A percentile compares a stretch with the other conserved stretches of the same genome.
phyloP scores from a whole-genome alignment of 257 asterid genomes.

The Solanum chilense region DNA sequence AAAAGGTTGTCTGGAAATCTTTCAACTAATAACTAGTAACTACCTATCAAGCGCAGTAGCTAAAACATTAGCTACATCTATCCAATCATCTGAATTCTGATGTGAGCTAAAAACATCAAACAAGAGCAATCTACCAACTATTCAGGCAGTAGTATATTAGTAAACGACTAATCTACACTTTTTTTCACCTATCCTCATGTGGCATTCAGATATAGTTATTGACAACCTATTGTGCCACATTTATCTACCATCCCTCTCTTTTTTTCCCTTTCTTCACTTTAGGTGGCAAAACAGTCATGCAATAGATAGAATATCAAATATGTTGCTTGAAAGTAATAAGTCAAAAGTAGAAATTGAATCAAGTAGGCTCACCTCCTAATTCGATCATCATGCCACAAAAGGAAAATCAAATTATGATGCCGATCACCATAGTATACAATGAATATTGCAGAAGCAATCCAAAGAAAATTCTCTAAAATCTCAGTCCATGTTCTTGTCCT shows the following conservation, averaged over 20 bases:
- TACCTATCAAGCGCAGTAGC: not conserved
- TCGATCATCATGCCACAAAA: conserved; percentile 41
- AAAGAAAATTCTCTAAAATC: conserved; percentile 35
- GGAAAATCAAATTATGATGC: conserved; percentile 35
- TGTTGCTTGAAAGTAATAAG: not conserved
- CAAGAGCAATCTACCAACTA: not conserved
- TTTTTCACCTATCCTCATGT: not conserved
- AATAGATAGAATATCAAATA: not conserved
- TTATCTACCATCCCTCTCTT: not conserved
- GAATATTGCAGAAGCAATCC: conserved; percentile 46
- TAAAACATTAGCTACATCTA: not conserved
- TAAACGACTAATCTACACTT: not conserved
- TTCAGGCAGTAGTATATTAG: not conserved
- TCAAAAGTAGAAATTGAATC: not conserved
- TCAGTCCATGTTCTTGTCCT: conserved; percentile 32
- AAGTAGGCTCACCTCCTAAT: conserved; percentile 27
- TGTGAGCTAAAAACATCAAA: not conserved
- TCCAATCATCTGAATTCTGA: not conserved
- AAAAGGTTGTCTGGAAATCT: not conserved
- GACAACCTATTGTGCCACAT: not conserved
- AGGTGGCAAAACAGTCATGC: not conserved
- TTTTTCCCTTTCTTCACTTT: not conserved
- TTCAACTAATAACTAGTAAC: not conserved
- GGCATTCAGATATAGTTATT: not conserved
- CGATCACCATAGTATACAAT: conserved; percentile 45